phyloP scores from a whole-genome alignment of 208 protist genomes.

The Crithidia thermophila region DNA sequence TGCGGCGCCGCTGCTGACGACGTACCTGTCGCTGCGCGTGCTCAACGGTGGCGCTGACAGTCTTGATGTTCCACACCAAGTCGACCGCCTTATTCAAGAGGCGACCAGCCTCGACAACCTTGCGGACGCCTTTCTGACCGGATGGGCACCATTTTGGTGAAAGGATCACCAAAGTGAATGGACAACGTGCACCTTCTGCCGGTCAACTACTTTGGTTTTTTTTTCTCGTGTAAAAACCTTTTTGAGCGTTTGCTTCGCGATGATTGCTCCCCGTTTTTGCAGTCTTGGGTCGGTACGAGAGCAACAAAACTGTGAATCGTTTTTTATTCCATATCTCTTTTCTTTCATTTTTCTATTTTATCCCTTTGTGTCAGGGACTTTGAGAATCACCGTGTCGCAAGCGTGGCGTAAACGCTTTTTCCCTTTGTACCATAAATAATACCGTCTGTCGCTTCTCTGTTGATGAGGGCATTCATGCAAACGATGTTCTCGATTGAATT shows the following conservation, averaged over 20 bases:
- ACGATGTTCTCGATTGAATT: too few species aligned
- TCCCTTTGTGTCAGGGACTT: too few species aligned
- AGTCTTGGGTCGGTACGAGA: neutral
- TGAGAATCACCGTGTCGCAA: too few species aligned
- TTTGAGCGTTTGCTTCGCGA: neutral
- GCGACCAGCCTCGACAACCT: conserved; percentile 91
- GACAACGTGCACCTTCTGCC: neutral
- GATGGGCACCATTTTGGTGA: conserved; percentile 93
- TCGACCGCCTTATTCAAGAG: conserved; percentile 91
- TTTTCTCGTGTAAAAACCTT: neutral
- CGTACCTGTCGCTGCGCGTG: conserved; percentile 73
- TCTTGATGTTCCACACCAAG: conserved; percentile 82
- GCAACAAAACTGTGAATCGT: too few species aligned
- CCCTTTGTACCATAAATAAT: too few species aligned
- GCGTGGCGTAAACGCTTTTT: too few species aligned
- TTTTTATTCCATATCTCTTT: too few species aligned
- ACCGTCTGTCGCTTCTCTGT: too few species aligned
- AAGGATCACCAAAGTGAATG: neutral
- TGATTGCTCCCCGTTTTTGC: neutral
- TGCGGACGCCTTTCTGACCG: conserved; percentile 87
- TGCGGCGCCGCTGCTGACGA: conserved; percentile 60
- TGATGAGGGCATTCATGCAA: too few species aligned
- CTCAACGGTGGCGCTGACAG: conserved; percentile 59
- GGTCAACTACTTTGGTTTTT: neutral
- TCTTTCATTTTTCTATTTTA: too few species aligned